These are phyloP conservation scores for Aspergillus leporis DNA, from an alignment of 495 filamentous ascomycete species.

Conservation along the genomic window DNA sequence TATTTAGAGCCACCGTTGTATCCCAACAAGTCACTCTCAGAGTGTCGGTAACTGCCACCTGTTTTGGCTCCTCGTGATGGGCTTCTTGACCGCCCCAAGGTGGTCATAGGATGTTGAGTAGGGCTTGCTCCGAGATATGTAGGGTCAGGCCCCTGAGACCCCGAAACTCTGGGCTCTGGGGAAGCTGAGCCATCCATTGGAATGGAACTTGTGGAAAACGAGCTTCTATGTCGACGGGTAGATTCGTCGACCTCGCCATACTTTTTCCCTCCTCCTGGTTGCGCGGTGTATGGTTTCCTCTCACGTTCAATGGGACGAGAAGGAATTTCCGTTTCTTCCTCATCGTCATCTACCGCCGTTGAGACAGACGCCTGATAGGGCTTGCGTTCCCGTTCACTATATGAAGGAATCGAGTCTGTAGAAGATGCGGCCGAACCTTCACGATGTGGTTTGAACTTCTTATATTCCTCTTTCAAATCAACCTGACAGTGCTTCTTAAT, in stretches of 20 bases:
- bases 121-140: slow-evolving; percentile 28
- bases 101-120: slow-evolving; percentile 12
- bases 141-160: slow-evolving; percentile 26
- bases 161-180: slow-evolving; percentile 17
- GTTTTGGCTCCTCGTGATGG: slow-evolving; percentile 32
- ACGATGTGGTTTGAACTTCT: slow-evolving; percentile 27
- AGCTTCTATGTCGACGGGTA: slow-evolving; percentile 27
- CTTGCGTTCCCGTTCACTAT: slow-evolving; percentile 53
- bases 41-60: slow-evolving; percentile 39
- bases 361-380: slow-evolving; percentile 43
- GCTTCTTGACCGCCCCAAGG: slow-evolving; percentile 33
- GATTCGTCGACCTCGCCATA: slow-evolving; percentile 41
- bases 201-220: slow-evolving; percentile 30
- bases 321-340: slow-evolving; percentile 40
- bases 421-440: slow-evolving; percentile 20
- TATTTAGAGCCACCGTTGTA: slow-evolving; percentile 21
- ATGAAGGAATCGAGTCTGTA: slow-evolving; percentile 26
- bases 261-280: slow-evolving; percentile 56
- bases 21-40: slow-evolving; percentile 39
- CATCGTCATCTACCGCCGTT: slow-evolving; percentile 47
- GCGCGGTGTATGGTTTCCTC: slow-evolving; percentile 59
- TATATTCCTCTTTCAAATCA: slow-evolving; percentile 44
- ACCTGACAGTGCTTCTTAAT: slow-evolving; percentile 50
- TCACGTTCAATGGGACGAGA: slow-evolving; percentile 59
- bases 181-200: slow-evolving; percentile 24